phyloP scores from a whole-genome alignment of 140 eudicot genomes.

The Oenanthe javanica region DNA sequence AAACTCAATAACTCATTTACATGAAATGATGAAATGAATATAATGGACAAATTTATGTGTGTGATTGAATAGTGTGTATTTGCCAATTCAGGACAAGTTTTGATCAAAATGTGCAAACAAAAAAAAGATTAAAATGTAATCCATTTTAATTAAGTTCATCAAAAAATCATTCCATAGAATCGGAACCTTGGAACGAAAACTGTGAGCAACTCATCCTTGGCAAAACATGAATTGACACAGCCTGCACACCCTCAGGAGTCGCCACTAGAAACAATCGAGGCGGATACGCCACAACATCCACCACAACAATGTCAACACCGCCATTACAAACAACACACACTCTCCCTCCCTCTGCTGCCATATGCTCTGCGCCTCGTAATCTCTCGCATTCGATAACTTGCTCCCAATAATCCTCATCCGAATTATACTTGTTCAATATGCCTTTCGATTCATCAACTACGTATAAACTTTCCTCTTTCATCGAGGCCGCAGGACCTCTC shows the following conservation, averaged over 20 bases:
- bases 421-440: constrained; percentile 39
- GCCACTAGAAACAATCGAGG: constrained; percentile 47
- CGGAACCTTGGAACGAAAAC: neutral
- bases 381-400: constrained; percentile 29
- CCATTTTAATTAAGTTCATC: neutral
- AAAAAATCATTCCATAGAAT: constrained; percentile 16
- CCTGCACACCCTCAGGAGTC: constrained; percentile 43
- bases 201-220: constrained; percentile 54
- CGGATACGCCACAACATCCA: constrained; percentile 50
- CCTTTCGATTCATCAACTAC: constrained; percentile 65
- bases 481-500: constrained; percentile 79
- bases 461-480: constrained; percentile 49
- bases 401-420: constrained; percentile 44
- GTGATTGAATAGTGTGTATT: neutral
- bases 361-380: constrained; percentile 48
- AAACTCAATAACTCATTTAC: neutral
- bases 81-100: neutral
- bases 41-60: neutral
- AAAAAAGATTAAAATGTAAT: neutral
- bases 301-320: constrained; percentile 48
- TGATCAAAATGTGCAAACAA: neutral
- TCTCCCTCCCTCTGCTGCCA: constrained; percentile 62
- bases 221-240: constrained; percentile 48
- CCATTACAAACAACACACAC: constrained; percentile 62
- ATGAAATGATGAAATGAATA: neutral